A percentile compares a stretch with the other conserved stretches of the same genome.
These are phyloP conservation scores for Boeremia lycopersici DNA, from an alignment of 2,329 filamentous ascomycete species.

Conservation along the genomic window DNA sequence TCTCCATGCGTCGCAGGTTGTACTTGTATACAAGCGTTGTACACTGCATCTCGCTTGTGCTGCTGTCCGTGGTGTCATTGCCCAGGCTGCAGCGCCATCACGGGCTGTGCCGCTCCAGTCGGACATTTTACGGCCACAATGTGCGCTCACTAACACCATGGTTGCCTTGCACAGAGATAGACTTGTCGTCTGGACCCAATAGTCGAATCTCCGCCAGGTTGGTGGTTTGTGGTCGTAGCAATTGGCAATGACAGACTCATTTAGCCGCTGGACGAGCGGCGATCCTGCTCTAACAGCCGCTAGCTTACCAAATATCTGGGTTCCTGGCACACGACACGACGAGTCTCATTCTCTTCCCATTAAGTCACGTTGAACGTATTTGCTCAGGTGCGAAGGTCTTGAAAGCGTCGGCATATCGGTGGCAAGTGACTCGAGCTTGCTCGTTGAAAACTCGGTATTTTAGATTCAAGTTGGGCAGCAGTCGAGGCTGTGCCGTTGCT, in stretches of 20 bases:
- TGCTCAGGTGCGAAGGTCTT: no score
- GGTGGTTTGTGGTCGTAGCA: not conserved
- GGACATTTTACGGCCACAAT: not conserved
- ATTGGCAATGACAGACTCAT: not conserved
- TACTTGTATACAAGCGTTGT: constrained; percentile 15
- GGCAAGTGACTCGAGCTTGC: no score
- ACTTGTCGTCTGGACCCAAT: not conserved
- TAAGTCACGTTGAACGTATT: not conserved
- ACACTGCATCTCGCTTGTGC: constrained; percentile 6
- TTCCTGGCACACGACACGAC: not conserved
- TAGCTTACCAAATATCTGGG: constrained; percentile 1
- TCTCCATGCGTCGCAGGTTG: not conserved
- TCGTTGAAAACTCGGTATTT: no score
- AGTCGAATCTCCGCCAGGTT: not conserved
- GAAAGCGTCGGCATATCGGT: no score
- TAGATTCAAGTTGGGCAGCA: no score
- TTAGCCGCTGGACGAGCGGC: constrained; percentile 2
- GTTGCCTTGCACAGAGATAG: not conserved
- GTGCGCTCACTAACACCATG: not conserved
- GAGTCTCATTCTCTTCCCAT: not conserved
- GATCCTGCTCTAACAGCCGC: not conserved
- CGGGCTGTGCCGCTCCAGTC: constrained; percentile 4
- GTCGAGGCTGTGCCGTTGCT: no score
- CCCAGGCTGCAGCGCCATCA: constrained; percentile 7
- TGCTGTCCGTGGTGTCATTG: constrained; percentile 1